phyloP scores from a whole-genome alignment of 306 rosid species.

The Parietaria judaica region DNA sequence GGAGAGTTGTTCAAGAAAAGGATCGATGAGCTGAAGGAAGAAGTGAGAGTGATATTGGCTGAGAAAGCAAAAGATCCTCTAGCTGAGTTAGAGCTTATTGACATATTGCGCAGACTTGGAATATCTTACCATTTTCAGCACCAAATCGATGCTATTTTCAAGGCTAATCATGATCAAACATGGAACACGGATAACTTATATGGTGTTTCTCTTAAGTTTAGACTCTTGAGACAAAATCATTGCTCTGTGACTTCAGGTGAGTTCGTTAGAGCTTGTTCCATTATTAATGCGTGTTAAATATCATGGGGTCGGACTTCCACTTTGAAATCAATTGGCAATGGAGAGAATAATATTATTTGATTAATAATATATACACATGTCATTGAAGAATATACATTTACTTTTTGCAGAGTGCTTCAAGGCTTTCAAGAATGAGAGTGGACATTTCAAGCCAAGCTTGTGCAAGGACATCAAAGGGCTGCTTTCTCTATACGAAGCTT shows the following conservation, averaged over 20 bases:
- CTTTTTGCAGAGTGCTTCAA: background rate
- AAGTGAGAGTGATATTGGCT: conserved; percentile 15
- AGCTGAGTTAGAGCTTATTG: conserved; percentile 21
- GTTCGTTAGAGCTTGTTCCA: too few species aligned
- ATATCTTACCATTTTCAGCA: conserved; percentile 24
- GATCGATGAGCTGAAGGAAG: background rate
- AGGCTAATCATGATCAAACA: background rate
- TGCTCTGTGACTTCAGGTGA: too few species aligned
- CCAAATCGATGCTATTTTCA: conserved; percentile 11
- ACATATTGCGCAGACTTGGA: conserved; percentile 31
- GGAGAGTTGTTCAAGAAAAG: background rate
- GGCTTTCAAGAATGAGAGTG: conserved; percentile 11
- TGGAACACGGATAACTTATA: conserved; percentile 4
- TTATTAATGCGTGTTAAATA: too few species aligned
- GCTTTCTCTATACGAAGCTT: conserved; percentile 32
- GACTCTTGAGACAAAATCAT: conserved; percentile 28
- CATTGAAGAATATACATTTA: too few species aligned
- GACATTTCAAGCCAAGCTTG: background rate
- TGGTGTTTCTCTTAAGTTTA: conserved; percentile 23
- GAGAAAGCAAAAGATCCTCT: conserved; percentile 8
- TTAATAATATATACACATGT: too few species aligned
- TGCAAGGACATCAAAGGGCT: conserved; percentile 8
- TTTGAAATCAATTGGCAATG: too few species aligned
- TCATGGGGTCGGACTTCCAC: too few species aligned
- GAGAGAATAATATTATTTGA: too few species aligned